Evolutionary conservation across 495 filamentous ascomycete species (phyloP), one percentile per base, ranked within the genome.

Genomic region (Sporormia fimetaria): DNA sequence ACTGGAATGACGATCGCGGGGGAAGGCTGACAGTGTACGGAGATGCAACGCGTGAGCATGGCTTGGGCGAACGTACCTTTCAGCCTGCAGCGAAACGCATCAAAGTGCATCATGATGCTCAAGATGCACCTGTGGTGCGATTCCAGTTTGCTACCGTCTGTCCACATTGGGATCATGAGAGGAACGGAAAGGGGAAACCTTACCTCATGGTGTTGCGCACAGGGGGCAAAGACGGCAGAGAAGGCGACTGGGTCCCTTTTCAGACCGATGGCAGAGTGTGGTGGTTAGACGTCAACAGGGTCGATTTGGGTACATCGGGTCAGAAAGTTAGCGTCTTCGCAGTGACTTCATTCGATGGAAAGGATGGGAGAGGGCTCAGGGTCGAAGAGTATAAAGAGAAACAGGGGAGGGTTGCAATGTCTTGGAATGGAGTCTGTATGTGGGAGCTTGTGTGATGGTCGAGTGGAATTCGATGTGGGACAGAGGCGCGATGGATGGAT

Each of bases 101-200:
- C 33, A 63, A 67, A 3, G 63, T 85, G 11, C 53, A n/a, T n/a
- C 56, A 50, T 58, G 63, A 39, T 61, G 63, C 33, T 51, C 58
- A 44, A 55, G 63, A 14, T 47, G 55, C 3, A 62, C 68, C 7
- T 65, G 20, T 75, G 25, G 54, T 78, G n/a, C 70, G 83, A 10
- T 93, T 94, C 61, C 78, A 80, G 48, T 86, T 92, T 51, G 64
- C 65, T 7, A 74, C 80, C 41, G 49, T 80, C 15, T 94, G 87
- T 55, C 67, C 70, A 55, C 87, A 94, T 51, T 94, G 84, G 84
- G 72, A 71, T 28, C 64, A 77, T 18, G 67, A 75, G 38, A 66
- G 60, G 21, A 73, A 87, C 49, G 81, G 79, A 8, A 57, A 54
- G 27, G 73, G 75, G 2, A 70, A 72, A 48, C 72, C 72, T 6